Evolutionary conservation across 768 basidiomycete genomes (phyloP).

Genomic region (Mycena floridula): DNA sequence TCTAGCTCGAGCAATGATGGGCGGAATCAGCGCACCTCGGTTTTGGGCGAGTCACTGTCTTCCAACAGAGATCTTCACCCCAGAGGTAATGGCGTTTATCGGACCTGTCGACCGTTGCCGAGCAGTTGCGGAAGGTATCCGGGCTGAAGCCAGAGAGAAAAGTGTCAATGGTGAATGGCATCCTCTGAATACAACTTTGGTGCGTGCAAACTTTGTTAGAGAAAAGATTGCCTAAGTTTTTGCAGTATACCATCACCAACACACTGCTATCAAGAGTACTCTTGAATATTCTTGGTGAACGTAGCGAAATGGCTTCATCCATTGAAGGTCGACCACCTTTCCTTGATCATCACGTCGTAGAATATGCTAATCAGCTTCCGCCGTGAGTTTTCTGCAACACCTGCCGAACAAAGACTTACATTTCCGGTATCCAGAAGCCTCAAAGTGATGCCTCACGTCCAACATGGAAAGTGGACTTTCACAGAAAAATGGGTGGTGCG

Average conservation of each 20-base stretch:
- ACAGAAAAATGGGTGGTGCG: slow-evolving; percentile 13
- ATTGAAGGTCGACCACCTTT: slow-evolving; percentile 10
- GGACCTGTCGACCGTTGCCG: neutral
- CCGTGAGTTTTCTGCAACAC: slow-evolving; percentile 4
- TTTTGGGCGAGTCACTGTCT: neutral
- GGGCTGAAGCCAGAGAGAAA: neutral
- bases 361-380: slow-evolving; percentile 9
- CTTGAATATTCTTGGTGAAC: slow-evolving; percentile 6
- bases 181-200: slow-evolving; percentile 6
- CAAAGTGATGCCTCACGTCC: slow-evolving; percentile 4
- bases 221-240: slow-evolving; percentile 2
- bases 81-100: neutral
- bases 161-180: slow-evolving; percentile 8
- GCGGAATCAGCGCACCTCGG: neutral
- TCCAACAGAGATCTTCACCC: neutral
- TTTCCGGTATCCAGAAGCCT: neutral
- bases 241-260: slow-evolving; percentile 1
- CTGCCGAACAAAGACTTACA: neutral
- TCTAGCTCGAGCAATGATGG: slow-evolving; percentile 1
- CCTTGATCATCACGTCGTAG: slow-evolving; percentile 11
- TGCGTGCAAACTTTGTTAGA: slow-evolving; percentile 1
- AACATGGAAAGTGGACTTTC: slow-evolving; percentile 5
- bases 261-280: too few relatives aligned
- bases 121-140: slow-evolving; percentile 5
- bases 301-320: slow-evolving; percentile 8